These are phyloP conservation scores for Monosporascus sp. DNA, from an alignment of 2,329 filamentous ascomycete genomes.

Conservation along the genomic window DNA sequence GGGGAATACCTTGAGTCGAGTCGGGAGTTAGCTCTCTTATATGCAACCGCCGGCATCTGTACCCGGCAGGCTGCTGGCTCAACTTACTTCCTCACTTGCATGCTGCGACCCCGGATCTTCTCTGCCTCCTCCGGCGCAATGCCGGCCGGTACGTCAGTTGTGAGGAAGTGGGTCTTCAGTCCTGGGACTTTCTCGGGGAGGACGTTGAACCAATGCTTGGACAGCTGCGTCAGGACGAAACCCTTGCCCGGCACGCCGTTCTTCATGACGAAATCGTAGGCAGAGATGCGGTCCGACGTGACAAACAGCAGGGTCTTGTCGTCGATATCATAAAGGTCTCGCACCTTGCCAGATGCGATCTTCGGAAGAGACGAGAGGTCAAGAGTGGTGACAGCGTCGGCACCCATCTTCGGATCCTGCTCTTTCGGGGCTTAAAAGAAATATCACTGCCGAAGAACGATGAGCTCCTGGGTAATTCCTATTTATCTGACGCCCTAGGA, in stretches of 20 bases:
- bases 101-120: slow-evolving; percentile 59
- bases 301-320: slow-evolving; percentile 71
- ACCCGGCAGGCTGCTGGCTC: no score
- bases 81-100: slow-evolving; percentile 61
- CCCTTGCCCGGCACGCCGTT: slow-evolving; percentile 59
- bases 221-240: slow-evolving; percentile 40
- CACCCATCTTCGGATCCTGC: slow-evolving; percentile 11
- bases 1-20: slow-evolving; percentile 61
- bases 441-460: no score
- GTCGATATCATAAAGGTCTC: slow-evolving; percentile 73
- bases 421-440: slow-evolving; percentile 1
- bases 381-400: slow-evolving; percentile 18
- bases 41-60: no score
- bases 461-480: no score
- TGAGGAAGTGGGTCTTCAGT: slow-evolving; percentile 48
- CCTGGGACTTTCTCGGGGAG: slow-evolving; percentile 38
- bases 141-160: slow-evolving; percentile 30
- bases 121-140: slow-evolving; percentile 37
- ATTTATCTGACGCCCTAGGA: no score
- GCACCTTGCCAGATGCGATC: slow-evolving; percentile 57
- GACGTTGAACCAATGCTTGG: slow-evolving; percentile 50
- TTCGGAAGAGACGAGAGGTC: slow-evolving; percentile 25
- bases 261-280: slow-evolving; percentile 63
- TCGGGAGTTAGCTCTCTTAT: background rate
- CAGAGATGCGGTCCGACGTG: slow-evolving; percentile 85